Evolutionary conservation across 169 alveolate genomes (phyloP), one percentile per base, ranked within the genome.

Genomic region (Plasmodium yoelii): DNA sequence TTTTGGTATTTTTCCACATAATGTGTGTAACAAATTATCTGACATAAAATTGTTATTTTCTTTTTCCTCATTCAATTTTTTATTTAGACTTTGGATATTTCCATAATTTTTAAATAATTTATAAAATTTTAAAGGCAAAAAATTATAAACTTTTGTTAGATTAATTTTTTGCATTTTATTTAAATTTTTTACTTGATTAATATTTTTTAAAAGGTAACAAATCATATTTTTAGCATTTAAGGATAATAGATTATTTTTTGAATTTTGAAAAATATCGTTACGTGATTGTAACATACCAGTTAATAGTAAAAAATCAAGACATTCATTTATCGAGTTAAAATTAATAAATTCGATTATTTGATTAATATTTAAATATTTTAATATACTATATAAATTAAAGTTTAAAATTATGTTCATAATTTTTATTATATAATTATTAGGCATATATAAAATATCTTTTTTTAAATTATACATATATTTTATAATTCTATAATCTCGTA

Each of bases 401-500:
- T 82, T 82, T 12, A 82, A 44, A 57, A 82, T 68, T 15, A 82
- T 13, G 26, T 67, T 82, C 56, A 82, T 55, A 39, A 82, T 12
- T 70, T 67, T 82, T 19, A 65, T 55, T 70, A 82, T 34, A 60
- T 47, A 67, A 8, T 1, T 39, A 44, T 65, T 82, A 19, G 59
- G 56, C 61, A 82, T 51, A 56, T 67, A 82, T 61, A 82, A 42
- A 39, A 82, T 26, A 2, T 82, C 63, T 5, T 67, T 82, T 60
- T 82, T 71, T 71, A 82, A 67, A 42, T 53, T 53, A 28, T 82
- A 82, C 26, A 82, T 22, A 24, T 82, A 53, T 28, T 28, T 82
- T 10, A 82, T 82, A 28, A 82, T 82, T 65, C 90, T 82, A 53
- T 44, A 82, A 47, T 82, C 90, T 47, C 90, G 51, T 55, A 82